Percentiles rank a stretch among this genome's conserved stretches.
Conservation (phyloP, 257 asterid genomes). For the Solanum clarkiae region DNA sequence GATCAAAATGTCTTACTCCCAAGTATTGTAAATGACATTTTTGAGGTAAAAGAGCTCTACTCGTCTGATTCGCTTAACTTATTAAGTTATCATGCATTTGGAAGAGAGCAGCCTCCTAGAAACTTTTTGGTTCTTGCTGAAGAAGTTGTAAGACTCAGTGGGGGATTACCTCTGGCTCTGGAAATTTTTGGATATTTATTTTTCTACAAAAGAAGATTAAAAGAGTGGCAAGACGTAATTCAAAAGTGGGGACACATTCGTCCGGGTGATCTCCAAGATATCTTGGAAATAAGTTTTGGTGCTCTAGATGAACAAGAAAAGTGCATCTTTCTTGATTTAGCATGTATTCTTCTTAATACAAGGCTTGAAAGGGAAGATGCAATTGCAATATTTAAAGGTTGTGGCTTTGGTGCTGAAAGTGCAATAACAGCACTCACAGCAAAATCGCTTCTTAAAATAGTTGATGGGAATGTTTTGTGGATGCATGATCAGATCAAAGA, state of each 20-base stretch:
- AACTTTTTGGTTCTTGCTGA: constrained; percentile 2
- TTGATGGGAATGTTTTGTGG: constrained; percentile 15
- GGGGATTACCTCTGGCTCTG: constrained; percentile 22
- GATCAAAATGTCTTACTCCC: constrained; percentile 2
- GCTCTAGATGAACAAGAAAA: constrained; percentile 17
- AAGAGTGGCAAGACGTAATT: constrained; percentile 12
- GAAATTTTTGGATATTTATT: constrained; percentile 21
- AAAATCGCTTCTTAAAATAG: constrained; percentile 14
- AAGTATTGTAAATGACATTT: not conserved
- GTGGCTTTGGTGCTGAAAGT: constrained; percentile 18
- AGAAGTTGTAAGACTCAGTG: constrained; percentile 3
- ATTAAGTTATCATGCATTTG: constrained; percentile 17
- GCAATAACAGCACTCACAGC: constrained; percentile 6
- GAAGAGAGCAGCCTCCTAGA: constrained; percentile 16
- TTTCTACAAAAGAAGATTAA: constrained; percentile 11
- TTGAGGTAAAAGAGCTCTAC: constrained; percentile 1
- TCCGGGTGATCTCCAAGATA: constrained; percentile 12
- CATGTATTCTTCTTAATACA: constrained; percentile 15
- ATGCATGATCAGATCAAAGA: constrained; percentile 30
- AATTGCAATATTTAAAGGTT: constrained; percentile 13
- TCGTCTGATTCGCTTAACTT: constrained; percentile 5
- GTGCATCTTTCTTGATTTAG: constrained; percentile 20
- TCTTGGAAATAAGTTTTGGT: constrained; percentile 15
- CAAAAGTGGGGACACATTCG: constrained; percentile 16
- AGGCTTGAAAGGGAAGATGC: constrained; percentile 13